Conservation (phyloP, 345 rosid species). For the Alliaria petiolata region DNA sequence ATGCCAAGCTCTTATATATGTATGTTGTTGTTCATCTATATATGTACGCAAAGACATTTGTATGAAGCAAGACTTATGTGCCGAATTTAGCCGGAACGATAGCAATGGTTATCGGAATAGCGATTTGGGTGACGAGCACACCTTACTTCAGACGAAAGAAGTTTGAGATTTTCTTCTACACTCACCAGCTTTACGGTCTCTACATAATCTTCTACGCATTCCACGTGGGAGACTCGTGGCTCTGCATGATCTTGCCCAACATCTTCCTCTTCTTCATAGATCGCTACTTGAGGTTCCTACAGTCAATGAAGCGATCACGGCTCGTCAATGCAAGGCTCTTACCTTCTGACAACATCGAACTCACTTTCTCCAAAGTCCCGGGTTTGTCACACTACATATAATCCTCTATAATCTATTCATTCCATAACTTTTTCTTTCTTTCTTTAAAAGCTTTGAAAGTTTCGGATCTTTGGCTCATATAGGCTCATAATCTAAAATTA, state of each 20-base stretch:
- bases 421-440: no score
- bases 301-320: conserved; percentile 35
- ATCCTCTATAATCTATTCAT: not conserved
- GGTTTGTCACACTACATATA: not conserved
- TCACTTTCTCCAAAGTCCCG: not conserved
- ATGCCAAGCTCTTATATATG: not conserved
- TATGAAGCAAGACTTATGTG: conserved; percentile 41
- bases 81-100: conserved; percentile 51
- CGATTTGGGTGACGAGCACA: conserved; percentile 48
- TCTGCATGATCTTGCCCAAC: conserved; percentile 46
- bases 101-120: conserved; percentile 38
- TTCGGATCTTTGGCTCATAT: no score
- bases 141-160: conserved; percentile 35
- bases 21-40: not conserved
- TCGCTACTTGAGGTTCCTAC: conserved; percentile 49
- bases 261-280: conserved; percentile 55
- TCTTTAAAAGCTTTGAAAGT: no score
- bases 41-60: conserved; percentile 29
- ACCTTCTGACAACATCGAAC: conserved; percentile 24
- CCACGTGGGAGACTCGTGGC: conserved; percentile 47
- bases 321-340: conserved; percentile 42
- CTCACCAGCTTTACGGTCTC: conserved; percentile 4
- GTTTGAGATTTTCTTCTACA: conserved; percentile 49
- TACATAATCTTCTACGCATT: conserved; percentile 45
- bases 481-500: no score